Conservation (phyloP, 176 grass and related monocot species). For the Aechmea fasciata region DNA sequence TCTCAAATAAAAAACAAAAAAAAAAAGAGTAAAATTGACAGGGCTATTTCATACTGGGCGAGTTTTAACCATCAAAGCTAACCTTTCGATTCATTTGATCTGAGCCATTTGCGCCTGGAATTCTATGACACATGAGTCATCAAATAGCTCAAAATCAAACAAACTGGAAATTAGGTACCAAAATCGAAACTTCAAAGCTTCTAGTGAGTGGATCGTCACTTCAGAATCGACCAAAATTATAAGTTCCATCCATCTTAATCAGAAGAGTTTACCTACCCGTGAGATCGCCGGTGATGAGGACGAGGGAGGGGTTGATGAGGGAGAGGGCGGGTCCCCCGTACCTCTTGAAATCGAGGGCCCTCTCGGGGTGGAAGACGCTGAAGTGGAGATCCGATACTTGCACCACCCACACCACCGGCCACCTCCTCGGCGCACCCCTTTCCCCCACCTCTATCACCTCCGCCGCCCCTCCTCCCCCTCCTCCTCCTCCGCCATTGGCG, state of each 20-base stretch:
- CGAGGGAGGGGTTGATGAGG: conserved; percentile 70
- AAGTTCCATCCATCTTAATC: not conserved
- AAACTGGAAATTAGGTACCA: too few species aligned
- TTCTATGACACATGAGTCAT: too few species aligned
- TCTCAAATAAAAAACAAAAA: too few species aligned
- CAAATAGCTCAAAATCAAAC: too few species aligned
- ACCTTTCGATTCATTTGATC: too few species aligned
- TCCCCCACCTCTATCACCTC: conserved; percentile 48
- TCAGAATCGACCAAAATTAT: not conserved
- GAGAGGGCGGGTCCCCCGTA: conserved; percentile 64
- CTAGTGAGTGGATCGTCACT: too few species aligned
- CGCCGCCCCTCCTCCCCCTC: not conserved
- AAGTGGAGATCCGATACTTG: conserved; percentile 97
- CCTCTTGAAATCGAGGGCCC: conserved; percentile 76
- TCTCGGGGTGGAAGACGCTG: conserved; percentile 88
- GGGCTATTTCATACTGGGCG: too few species aligned
- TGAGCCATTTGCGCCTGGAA: too few species aligned
- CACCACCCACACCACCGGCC: conserved; percentile 66
- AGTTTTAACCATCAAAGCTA: too few species aligned
- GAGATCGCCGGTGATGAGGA: conserved; percentile 94
- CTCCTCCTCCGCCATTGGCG: not conserved
- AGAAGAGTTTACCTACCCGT: conserved; percentile 35
- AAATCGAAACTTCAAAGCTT: too few species aligned
- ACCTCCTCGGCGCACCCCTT: conserved; percentile 21
- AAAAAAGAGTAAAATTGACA: too few species aligned